phyloP scores from a whole-genome alignment of 2,329 filamentous ascomycete species.

The Phyllosticta citribraziliensis region DNA sequence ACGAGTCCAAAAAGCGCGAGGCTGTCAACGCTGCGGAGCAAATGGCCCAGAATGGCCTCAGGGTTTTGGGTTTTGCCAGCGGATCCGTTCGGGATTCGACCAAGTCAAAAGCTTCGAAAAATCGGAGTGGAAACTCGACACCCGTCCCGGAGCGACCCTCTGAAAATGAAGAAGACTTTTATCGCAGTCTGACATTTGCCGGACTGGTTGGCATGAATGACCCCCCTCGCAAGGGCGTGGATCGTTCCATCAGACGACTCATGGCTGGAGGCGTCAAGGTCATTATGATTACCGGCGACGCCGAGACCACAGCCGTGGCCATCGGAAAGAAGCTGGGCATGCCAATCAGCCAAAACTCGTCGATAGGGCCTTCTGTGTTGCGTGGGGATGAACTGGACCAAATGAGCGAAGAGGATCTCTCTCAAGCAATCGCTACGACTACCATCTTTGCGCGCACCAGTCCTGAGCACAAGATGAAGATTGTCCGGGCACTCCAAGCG shows the following conservation, averaged over 20 bases:
- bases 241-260: conserved; percentile 75
- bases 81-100: conserved; percentile 44
- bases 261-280: conserved; percentile 94
- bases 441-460: conserved; percentile 95
- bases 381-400: conserved; percentile 85
- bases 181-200: conserved; percentile 76
- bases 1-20: conserved; percentile 63
- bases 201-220: conserved; percentile 96
- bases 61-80: conserved; percentile 89
- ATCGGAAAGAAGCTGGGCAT: conserved; percentile 95
- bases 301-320: conserved; percentile 85
- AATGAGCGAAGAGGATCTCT: conserved; percentile 79
- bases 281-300: conserved; percentile 98
- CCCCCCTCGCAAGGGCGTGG: conserved; percentile 82
- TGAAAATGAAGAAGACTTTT: conserved; percentile 53
- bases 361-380: conserved; percentile 60
- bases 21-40: conserved; percentile 69
- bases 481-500: conserved; percentile 80
- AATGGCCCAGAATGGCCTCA: conserved; percentile 81
- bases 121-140: conserved; percentile 23
- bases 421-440: conserved; percentile 74
- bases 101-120: conserved; percentile 13
- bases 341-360: conserved; percentile 57
- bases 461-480: conserved; percentile 97
- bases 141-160: conserved; percentile 15